Percentiles rank a stretch among this genome's conserved stretches.
Evolutionary conservation across 208 protist genomes (phyloP).

Genomic region (Porcisia deanei): DNA sequence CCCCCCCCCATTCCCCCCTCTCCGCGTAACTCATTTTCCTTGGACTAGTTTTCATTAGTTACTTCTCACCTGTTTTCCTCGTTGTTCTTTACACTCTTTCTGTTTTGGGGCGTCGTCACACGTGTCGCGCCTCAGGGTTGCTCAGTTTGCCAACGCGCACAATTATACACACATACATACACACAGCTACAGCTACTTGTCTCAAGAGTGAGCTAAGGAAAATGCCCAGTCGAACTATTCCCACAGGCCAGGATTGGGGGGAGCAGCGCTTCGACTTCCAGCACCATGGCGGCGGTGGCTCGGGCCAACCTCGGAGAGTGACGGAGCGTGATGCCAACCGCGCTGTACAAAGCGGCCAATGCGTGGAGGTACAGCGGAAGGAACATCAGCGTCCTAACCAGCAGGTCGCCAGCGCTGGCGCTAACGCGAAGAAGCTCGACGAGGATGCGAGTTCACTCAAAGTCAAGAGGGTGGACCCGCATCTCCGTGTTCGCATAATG

Average conservation of each 20-base stretch:
- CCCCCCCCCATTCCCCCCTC: not conserved
- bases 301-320: constrained; percentile 45
- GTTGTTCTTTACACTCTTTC: no score
- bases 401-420: constrained; percentile 59
- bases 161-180: not conserved
- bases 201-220: not conserved
- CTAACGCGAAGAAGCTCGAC: constrained; percentile 88
- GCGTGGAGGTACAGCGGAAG: constrained; percentile 66
- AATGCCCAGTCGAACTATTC: constrained; percentile 49
- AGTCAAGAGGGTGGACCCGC: constrained; percentile 84
- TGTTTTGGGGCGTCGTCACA: no score
- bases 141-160: not conserved
- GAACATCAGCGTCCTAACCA: constrained; percentile 73
- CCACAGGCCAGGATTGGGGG: constrained; percentile 86
- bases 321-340: constrained; percentile 78
- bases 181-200: not conserved
- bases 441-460: constrained; percentile 86
- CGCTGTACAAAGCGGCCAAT: constrained; percentile 68
- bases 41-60: not conserved
- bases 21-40: not conserved
- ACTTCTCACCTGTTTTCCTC: not conserved
- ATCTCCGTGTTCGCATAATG: constrained; percentile 80
- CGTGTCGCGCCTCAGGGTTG: not conserved
- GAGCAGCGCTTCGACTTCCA: constrained; percentile 88
- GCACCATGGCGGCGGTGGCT: constrained; percentile 25